Percentiles rank a stretch among this genome's conserved stretches.
phyloP scores from a whole-genome alignment of 129 eudicot genomes.

The Flaveria brownii region DNA sequence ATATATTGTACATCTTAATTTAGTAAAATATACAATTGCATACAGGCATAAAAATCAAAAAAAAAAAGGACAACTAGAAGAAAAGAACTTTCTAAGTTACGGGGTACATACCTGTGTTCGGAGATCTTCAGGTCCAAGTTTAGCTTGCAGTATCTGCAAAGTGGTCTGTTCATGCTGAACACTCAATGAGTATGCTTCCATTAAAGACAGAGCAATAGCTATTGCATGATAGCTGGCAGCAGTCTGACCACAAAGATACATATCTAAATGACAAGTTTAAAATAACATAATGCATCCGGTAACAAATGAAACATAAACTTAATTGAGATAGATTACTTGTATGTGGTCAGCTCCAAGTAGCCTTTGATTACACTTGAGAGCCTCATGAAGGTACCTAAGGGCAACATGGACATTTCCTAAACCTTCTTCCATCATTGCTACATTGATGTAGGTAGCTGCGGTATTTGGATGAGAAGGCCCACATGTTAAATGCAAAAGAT shows the following conservation, averaged over 20 bases:
- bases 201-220: conserved; percentile 95
- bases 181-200: conserved; percentile 97
- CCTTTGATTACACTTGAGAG: conserved; percentile 94
- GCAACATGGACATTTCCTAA: conserved; percentile 96
- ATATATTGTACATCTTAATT: conserved; percentile 19
- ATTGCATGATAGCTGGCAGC: conserved; percentile 99
- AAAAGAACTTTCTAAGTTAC: background rate
- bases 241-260: conserved; percentile 51
- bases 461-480: conserved; percentile 99
- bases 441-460: conserved; percentile 95
- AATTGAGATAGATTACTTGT: conserved; percentile 57
- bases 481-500: conserved; percentile 93
- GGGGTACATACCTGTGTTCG: conserved; percentile 70
- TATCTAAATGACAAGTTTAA: background rate
- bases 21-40: conserved; percentile 4
- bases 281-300: background rate
- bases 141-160: conserved; percentile 87
- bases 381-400: conserved; percentile 95
- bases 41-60: background rate
- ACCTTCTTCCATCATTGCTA: conserved; percentile 99
- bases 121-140: conserved; percentile 94
- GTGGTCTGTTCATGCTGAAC: conserved; percentile 99
- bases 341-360: conserved; percentile 97
- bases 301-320: background rate
- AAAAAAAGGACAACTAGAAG: background rate